Evolutionary conservation across 495 filamentous ascomycete species (phyloP), one percentile per base, ranked within the genome.

Genomic region (Chaetomidium leptoderma): DNA sequence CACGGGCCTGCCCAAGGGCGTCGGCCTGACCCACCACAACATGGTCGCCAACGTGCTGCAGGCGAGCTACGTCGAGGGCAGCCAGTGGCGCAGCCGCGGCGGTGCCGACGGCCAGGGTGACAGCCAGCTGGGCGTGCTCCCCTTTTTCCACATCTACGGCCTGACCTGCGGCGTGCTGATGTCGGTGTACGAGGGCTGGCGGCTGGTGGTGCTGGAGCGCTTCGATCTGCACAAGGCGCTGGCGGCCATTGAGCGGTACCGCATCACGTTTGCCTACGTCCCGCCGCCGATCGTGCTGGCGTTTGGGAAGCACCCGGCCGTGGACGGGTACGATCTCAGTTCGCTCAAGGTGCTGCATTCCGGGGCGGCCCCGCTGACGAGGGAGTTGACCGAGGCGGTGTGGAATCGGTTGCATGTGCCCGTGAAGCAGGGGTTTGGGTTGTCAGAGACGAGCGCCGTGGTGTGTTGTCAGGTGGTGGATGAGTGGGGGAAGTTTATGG

Each of bases 121-220:
- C 64, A 82, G 76, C 19, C 68, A 93, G 19, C 64, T 97, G 39
- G 90, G 86, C 2, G 86, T 97, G 57, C 65, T 97, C n/a, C 81
- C 93, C 0, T 96, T 98, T 68, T 97, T 91, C 73, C 92, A 97
- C 71, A 93, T 86, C 58, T 97, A 96, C 64, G 74, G 73, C 14
- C 66, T 76, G 17, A 70, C 68, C 17, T 74, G 68, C 51, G 69
- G 64, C 33, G 66, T 73, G 6, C 59, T 76, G 1, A 42, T 66
- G 26, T 64, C 63, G 17, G 63, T 95, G 8, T 86, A 84, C 68
- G 72, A 76, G 37, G 93, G 93, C n/a, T 75, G 84, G 51, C 75
- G 80, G 32, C 73, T 85, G 0, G 69, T 92, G 2, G 85, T 96
- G 9, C 88, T 97, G 83, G 73, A 86, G 11, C 87, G 87, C 52